Conservation (phyloP, 164 flowering plant genomes). For the Echeveria elegans region DNA sequence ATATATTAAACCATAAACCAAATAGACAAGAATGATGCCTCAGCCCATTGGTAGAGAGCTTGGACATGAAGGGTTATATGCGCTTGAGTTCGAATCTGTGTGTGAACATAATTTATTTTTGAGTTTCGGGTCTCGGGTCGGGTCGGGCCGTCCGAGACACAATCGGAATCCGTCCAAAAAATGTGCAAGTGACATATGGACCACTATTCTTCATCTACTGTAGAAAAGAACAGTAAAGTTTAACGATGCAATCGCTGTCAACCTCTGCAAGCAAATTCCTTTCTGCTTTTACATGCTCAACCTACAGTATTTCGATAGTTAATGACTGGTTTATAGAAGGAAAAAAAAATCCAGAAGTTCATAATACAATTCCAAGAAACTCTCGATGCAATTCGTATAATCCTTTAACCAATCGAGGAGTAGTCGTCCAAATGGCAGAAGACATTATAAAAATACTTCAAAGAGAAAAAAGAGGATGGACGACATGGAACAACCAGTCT, state of each 20-base stretch:
- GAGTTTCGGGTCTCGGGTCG: too few species aligned
- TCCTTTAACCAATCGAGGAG: not conserved
- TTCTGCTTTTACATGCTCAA: conserved; percentile 78
- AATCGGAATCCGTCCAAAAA: too few species aligned
- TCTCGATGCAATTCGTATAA: not conserved
- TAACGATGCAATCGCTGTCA: conserved; percentile 75
- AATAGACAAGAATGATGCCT: too few species aligned
- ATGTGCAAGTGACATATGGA: too few species aligned
- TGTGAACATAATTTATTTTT: too few species aligned
- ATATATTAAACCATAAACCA: too few species aligned
- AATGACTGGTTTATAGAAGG: not conserved
- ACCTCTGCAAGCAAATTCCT: conserved; percentile 80
- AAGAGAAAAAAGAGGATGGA: not conserved
- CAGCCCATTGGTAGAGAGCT: too few species aligned
- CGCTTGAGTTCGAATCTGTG: too few species aligned
- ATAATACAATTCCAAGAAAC: not conserved
- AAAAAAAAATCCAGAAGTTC: conserved; percentile 1
- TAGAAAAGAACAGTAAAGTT: conserved; percentile 72
- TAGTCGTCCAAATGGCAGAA: too few species aligned
- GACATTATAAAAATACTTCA: not conserved
- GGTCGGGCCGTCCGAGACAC: too few species aligned
- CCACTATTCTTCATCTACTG: conserved; percentile 71
- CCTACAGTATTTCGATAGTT: conserved; percentile 25
- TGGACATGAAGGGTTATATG: too few species aligned
- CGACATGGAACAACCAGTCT: not conserved